phyloP scores from a whole-genome alignment of 768 basidiomycete species.

The Udeniomyces megalosporus region DNA sequence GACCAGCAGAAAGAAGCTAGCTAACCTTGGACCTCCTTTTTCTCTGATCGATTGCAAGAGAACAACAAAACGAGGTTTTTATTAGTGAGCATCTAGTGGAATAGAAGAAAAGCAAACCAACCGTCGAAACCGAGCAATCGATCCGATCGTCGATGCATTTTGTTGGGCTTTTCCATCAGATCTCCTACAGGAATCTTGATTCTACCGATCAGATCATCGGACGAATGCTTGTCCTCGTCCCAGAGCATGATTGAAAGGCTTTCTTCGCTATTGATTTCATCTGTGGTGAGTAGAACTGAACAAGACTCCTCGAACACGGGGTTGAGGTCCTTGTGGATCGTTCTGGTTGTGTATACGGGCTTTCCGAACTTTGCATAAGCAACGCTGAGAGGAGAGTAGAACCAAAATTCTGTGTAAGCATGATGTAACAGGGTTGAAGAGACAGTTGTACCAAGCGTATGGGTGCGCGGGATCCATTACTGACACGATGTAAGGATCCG shows the following conservation, averaged over 20 bases:
- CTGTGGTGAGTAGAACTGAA: slow-evolving; percentile 41
- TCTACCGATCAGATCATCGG: slow-evolving; percentile 37
- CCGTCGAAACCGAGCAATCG: slow-evolving; percentile 39
- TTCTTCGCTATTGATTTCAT: slow-evolving; percentile 54
- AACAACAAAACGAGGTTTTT: no score
- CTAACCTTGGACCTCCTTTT: no score
- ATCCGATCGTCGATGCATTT: slow-evolving; percentile 38
- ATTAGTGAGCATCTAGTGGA: no score
- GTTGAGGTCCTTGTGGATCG: slow-evolving; percentile 45
- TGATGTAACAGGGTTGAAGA: no score
- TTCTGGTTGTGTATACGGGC: slow-evolving; percentile 51
- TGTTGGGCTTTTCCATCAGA: slow-evolving; percentile 38
- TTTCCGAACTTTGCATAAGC: slow-evolving; percentile 42
- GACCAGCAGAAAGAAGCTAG: no score
- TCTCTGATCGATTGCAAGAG: no score
- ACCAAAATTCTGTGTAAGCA: no score
- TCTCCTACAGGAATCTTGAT: slow-evolving; percentile 36
- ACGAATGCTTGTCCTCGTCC: slow-evolving; percentile 42
- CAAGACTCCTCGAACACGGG: slow-evolving; percentile 34
- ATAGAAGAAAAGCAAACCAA: no score
- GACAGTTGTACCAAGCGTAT: no score
- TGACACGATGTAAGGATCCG: slow-evolving; percentile 50
- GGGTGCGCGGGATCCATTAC: no score
- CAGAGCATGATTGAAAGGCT: slow-evolving; percentile 48
- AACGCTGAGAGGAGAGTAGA: no score